Evolutionary conservation across 1,284 basidiomycete species (phyloP).

Genomic region (Stygiomarasmius scandens): DNA sequence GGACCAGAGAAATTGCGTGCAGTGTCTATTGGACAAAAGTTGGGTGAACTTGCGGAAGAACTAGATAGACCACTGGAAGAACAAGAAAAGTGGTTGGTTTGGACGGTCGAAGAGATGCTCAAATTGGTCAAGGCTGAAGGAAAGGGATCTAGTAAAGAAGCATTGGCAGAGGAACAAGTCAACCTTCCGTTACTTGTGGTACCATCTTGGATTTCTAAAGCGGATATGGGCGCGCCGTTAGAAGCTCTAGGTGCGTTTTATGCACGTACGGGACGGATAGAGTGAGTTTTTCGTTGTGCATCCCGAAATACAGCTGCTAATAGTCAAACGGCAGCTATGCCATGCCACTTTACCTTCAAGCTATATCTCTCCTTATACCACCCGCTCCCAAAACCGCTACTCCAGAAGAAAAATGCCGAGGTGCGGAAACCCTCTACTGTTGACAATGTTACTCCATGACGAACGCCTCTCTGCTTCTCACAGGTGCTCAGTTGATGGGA

Average conservation of each 20-base stretch:
- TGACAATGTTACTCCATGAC: neutral
- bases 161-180: slow-evolving; percentile 13
- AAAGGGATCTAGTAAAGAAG: slow-evolving; percentile 19
- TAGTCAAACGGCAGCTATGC: slow-evolving; percentile 50
- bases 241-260: slow-evolving; percentile 71
- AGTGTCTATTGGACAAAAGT: slow-evolving; percentile 66
- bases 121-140: slow-evolving; percentile 34
- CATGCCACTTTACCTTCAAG: slow-evolving; percentile 66
- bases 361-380: slow-evolving; percentile 66
- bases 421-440: slow-evolving; percentile 33
- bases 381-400: slow-evolving; percentile 41
- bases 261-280: slow-evolving; percentile 53
- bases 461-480: neutral
- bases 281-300: slow-evolving; percentile 46
- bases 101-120: slow-evolving; percentile 65
- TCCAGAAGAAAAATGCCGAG: slow-evolving; percentile 61
- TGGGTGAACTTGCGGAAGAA: slow-evolving; percentile 58
- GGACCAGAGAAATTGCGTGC: slow-evolving; percentile 58
- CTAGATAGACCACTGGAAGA: slow-evolving; percentile 51
- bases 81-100: slow-evolving; percentile 63
- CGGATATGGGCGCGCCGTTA: slow-evolving; percentile 70
- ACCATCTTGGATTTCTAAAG: slow-evolving; percentile 62
- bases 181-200: slow-evolving; percentile 55
- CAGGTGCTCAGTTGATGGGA: slow-evolving; percentile 74
- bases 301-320: neutral